phyloP scores from a whole-genome alignment of 495 filamentous ascomycete genomes.

The Tuber aestivum region DNA sequence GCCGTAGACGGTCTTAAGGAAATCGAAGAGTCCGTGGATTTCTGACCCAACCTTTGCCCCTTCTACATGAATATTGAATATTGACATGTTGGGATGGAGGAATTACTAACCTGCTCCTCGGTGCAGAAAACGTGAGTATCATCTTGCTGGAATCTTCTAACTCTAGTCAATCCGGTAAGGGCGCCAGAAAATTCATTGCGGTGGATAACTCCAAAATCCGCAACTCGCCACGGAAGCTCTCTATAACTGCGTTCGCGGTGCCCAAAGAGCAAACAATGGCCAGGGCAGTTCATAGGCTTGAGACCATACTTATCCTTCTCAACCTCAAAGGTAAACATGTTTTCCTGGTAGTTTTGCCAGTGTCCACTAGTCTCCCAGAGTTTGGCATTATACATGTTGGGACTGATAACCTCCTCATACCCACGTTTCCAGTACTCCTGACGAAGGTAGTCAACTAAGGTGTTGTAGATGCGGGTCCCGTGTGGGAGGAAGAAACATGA shows the following conservation, averaged over 20 bases:
- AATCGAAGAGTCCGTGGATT: conserved; percentile 82
- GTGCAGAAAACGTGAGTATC: conserved; percentile 92
- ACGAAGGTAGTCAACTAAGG: conserved; percentile 69
- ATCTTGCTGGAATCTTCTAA: conserved; percentile 90
- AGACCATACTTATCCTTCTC: conserved; percentile 82
- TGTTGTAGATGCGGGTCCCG: conserved; percentile 86
- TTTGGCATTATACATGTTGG: conserved; percentile 88
- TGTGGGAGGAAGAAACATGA: conserved; percentile 92
- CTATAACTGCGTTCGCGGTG: conserved; percentile 76
- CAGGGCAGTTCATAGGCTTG: conserved; percentile 99
- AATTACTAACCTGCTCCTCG: conserved; percentile 53
- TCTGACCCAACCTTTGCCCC: conserved; percentile 58
- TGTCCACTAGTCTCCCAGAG: conserved; percentile 94
- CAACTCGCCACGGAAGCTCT: conserved; percentile 81
- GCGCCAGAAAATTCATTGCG: conserved; percentile 92
- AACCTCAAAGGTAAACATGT: conserved; percentile 90
- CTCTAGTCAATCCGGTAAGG: conserved; percentile 80
- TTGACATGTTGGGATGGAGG: conserved; percentile 38
- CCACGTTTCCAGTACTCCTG: conserved; percentile 87
- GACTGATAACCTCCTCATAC: conserved; percentile 90
- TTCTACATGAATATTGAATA: conserved; percentile 27
- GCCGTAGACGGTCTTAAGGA: conserved; percentile 75
- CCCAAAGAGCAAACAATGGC: conserved; percentile 70
- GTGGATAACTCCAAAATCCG: conserved; percentile 93
- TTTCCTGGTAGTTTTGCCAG: conserved; percentile 90